phyloP scores from a whole-genome alignment of 805 yeast genomes.

The Tetrapisispora pingtungensis region DNA sequence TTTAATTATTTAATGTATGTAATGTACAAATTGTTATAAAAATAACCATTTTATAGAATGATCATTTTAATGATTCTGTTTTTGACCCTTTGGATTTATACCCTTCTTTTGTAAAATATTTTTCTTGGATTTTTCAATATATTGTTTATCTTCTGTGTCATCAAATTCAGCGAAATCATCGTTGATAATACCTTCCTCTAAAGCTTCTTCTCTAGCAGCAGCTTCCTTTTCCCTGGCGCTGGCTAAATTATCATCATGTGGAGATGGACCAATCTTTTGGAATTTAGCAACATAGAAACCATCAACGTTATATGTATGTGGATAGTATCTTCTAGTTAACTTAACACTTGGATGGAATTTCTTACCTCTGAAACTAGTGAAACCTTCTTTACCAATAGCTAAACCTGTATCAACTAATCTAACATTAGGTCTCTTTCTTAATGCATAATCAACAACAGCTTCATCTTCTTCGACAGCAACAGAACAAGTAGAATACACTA shows the following conservation, averaged over 20 bases:
- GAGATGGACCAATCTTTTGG: slow-evolving; percentile 79
- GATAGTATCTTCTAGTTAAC: slow-evolving; percentile 90
- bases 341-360: slow-evolving; percentile 68
- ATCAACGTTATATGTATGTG: slow-evolving; percentile 96
- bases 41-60: background rate
- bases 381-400: slow-evolving; percentile 92
- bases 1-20: background rate
- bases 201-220: slow-evolving; percentile 70
- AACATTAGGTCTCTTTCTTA: slow-evolving; percentile 92
- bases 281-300: slow-evolving; percentile 97
- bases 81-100: slow-evolving; percentile 47
- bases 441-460: slow-evolving; percentile 95
- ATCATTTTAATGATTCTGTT: slow-evolving; percentile 7
- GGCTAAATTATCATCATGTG: slow-evolving; percentile 75
- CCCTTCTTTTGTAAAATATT: slow-evolving; percentile 60
- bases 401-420: slow-evolving; percentile 87
- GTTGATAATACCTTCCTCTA: slow-evolving; percentile 71
- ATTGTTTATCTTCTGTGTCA: slow-evolving; percentile 60
- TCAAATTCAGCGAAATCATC: slow-evolving; percentile 82
- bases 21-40: slow-evolving; percentile 4
- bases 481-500: slow-evolving; percentile 96
- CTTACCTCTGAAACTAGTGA: slow-evolving; percentile 87
- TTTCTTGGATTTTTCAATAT: slow-evolving; percentile 61
- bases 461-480: slow-evolving; percentile 98
- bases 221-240: slow-evolving; percentile 82